Evolutionary conservation across 1,284 basidiomycete species (phyloP).

Genomic region (Athelia sp.): DNA sequence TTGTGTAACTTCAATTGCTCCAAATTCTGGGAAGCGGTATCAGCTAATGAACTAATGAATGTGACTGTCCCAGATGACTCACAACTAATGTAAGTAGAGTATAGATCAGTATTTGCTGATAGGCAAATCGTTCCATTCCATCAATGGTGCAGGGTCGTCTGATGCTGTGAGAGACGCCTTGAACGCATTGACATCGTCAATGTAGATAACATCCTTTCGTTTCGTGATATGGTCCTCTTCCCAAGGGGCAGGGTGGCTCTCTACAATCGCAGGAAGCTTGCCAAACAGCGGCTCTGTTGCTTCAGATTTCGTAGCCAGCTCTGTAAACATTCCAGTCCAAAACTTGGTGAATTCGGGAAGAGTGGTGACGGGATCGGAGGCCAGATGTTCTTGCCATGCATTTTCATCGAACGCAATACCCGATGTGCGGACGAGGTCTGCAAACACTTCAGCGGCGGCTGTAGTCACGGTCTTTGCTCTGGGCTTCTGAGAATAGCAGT

Average conservation of each 20-base stretch:
- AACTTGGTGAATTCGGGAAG: slow-evolving; percentile 45
- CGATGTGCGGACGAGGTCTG: slow-evolving; percentile 45
- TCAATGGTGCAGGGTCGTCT: slow-evolving; percentile 51
- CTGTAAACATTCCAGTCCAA: slow-evolving; percentile 51
- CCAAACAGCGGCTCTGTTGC: slow-evolving; percentile 46
- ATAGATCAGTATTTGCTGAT: slow-evolving; percentile 32
- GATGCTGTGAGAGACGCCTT: slow-evolving; percentile 56
- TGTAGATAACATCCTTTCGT: slow-evolving; percentile 51
- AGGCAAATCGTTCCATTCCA: slow-evolving; percentile 69
- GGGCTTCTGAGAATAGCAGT: slow-evolving; percentile 69
- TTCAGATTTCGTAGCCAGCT: slow-evolving; percentile 32
- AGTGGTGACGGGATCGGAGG: slow-evolving; percentile 40
- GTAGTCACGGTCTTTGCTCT: slow-evolving; percentile 58
- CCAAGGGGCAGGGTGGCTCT: slow-evolving; percentile 45
- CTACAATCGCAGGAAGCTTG: slow-evolving; percentile 47
- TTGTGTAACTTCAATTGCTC: no score
- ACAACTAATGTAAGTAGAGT: not conserved
- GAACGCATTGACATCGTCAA: slow-evolving; percentile 71
- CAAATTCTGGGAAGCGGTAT: no score
- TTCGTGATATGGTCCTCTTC: slow-evolving; percentile 42
- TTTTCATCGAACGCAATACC: slow-evolving; percentile 50
- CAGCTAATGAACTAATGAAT: no score
- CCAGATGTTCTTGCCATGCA: slow-evolving; percentile 39
- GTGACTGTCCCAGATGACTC: slow-evolving; percentile 4
- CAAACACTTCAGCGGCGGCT: slow-evolving; percentile 63